phyloP scores from a whole-genome alignment of 495 filamentous ascomycete genomes.

The Choiromyces venosus region DNA sequence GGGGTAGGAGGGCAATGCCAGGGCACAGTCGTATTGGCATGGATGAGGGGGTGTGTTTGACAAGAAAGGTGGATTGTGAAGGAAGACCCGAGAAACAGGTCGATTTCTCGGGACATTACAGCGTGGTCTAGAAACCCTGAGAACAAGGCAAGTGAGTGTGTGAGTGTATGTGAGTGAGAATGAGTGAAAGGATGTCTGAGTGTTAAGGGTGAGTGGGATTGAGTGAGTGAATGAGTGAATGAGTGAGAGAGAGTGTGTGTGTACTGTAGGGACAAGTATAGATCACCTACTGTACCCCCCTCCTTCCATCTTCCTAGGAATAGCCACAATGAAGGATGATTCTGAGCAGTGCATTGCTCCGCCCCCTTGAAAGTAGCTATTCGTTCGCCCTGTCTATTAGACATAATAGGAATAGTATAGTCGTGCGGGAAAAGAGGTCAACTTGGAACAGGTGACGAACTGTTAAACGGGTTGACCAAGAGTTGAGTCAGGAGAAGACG shows the following conservation, averaged over 20 bases:
- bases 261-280: not conserved
- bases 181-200: not conserved
- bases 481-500: conserved; percentile 31
- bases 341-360: conserved; percentile 24
- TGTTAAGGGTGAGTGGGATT: not conserved
- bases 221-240: not conserved
- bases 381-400: conserved; percentile 21
- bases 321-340: conserved; percentile 25
- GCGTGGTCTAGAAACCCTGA: conserved; percentile 2
- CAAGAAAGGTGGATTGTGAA: conserved; percentile 3
- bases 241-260: not conserved
- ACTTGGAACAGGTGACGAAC: conserved; percentile 19
- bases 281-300: not conserved
- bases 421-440: conserved; percentile 15
- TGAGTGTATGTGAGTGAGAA: not conserved
- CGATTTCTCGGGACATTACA: conserved; percentile 21
- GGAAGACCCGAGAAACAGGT: conserved; percentile 21
- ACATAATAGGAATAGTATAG: conserved; percentile 22
- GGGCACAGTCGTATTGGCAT: conserved; percentile 14
- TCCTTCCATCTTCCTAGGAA: conserved; percentile 8
- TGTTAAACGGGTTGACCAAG: conserved; percentile 19
- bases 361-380: conserved; percentile 14
- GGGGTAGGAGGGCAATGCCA: conserved; percentile 27
- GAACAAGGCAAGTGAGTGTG: not conserved
- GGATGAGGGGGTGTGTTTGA: conserved; percentile 20